phyloP scores from a whole-genome alignment of 176 grass and related monocot genomes.

The Oryza glaberrima region DNA sequence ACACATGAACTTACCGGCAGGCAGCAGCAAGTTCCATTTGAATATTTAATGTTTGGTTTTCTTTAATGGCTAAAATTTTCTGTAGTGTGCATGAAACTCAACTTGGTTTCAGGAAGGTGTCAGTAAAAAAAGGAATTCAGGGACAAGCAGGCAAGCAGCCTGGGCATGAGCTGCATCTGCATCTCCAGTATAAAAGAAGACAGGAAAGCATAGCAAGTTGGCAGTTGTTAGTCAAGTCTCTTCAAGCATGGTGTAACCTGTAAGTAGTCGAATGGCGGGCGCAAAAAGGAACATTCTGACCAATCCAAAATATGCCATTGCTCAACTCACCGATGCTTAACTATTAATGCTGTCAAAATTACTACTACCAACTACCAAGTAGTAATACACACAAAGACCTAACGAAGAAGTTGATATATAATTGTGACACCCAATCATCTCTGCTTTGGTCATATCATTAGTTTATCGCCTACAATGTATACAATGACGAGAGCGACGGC shows the following conservation, averaged over 20 bases:
- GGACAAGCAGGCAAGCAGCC: background rate
- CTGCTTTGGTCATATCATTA: constrained; percentile 45
- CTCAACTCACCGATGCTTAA: background rate
- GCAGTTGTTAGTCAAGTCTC: constrained; percentile 11
- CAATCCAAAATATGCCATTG: background rate
- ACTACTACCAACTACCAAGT: background rate
- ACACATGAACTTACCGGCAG: background rate
- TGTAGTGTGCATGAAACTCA: too few relatives aligned
- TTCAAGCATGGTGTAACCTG: constrained; percentile 8
- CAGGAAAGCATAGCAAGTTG: background rate
- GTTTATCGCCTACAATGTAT: constrained; percentile 37
- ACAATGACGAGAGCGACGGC: constrained; percentile 17
- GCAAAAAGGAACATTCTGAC: constrained; percentile 15
- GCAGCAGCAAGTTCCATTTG: background rate
- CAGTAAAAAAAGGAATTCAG: background rate
- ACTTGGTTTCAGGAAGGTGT: background rate
- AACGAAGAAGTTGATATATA: background rate
- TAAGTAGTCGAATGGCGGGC: background rate
- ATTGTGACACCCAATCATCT: constrained; percentile 28
- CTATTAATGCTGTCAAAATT: constrained; percentile 26
- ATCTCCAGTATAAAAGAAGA: background rate
- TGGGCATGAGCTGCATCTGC: background rate
- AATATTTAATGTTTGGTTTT: background rate
- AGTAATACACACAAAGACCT: background rate
- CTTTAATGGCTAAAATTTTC: too few relatives aligned